phyloP scores from a whole-genome alignment of 2,329 filamentous ascomycete species.

The Clathrospora elynae region DNA sequence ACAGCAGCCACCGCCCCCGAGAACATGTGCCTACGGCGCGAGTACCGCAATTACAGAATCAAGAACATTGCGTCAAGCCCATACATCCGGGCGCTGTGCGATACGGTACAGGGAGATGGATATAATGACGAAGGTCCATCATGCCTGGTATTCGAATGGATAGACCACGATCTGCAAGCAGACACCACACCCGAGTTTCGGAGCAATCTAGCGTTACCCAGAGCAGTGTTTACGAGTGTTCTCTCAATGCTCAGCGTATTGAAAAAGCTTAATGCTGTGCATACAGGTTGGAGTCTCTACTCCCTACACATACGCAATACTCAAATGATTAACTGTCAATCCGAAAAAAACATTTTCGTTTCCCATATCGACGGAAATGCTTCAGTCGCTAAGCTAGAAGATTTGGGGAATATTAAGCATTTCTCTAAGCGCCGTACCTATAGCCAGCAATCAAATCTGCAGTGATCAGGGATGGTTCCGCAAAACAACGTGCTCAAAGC shows the following conservation, averaged over 20 bases:
- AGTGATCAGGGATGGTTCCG: slow-evolving; percentile 7
- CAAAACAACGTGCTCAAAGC: slow-evolving; percentile 7
- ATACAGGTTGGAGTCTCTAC: slow-evolving; percentile 17
- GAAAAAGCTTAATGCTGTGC: slow-evolving; percentile 11
- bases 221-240: neutral
- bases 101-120: slow-evolving; percentile 15
- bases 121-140: slow-evolving; percentile 7
- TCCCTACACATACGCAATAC: neutral
- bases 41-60: slow-evolving; percentile 22
- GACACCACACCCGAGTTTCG: slow-evolving; percentile 9
- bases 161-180: slow-evolving; percentile 19
- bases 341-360: slow-evolving; percentile 26
- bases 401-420: slow-evolving; percentile 25
- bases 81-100: slow-evolving; percentile 22
- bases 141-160: slow-evolving; percentile 33
- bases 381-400: slow-evolving; percentile 26
- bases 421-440: no score
- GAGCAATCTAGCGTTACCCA: slow-evolving; percentile 3
- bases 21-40: slow-evolving; percentile 5
- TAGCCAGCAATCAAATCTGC: neutral
- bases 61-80: slow-evolving; percentile 17
- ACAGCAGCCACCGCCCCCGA: no score
- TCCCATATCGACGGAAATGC: slow-evolving; percentile 16
- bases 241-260: slow-evolving; percentile 2
- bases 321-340: slow-evolving; percentile 22